Evolutionary conservation across 2,329 filamentous ascomycete genomes (phyloP).

Genomic region (Chaetomiaceae sp.): DNA sequence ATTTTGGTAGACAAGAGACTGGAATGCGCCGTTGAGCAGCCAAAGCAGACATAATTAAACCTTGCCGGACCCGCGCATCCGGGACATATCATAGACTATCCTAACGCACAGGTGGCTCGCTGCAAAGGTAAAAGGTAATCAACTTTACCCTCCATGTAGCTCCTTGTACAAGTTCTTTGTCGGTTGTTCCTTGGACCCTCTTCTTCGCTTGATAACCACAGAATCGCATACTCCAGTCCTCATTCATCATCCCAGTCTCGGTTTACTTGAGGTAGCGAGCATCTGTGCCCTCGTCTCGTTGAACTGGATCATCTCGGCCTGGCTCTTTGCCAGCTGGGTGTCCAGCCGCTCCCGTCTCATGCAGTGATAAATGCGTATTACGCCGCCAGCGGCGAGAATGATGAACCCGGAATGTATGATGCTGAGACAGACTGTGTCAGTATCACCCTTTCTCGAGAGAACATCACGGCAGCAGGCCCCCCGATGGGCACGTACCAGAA

Average conservation of each 20-base stretch:
- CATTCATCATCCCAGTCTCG: not conserved
- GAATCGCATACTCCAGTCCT: too few relatives aligned
- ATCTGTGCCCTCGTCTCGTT: slow-evolving; percentile 8
- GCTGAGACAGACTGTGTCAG: slow-evolving; percentile 4
- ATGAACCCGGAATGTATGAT: slow-evolving; percentile 17
- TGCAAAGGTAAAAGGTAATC: too few relatives aligned
- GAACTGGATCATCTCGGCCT: slow-evolving; percentile 19
- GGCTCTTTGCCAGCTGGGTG: slow-evolving; percentile 9
- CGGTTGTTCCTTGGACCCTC: too few relatives aligned
- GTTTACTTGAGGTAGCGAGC: not conserved
- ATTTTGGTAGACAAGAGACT: too few relatives aligned
- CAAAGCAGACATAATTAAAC: too few relatives aligned
- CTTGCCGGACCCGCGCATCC: too few relatives aligned
- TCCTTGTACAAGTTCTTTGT: too few relatives aligned
- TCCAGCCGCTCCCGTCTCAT: not conserved
- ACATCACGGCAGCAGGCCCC: not conserved
- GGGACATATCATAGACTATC: too few relatives aligned
- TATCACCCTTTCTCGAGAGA: not conserved
- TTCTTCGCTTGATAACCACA: too few relatives aligned
- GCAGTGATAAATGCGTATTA: slow-evolving; percentile 6
- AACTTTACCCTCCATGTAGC: too few relatives aligned
- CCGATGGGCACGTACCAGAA: slow-evolving; percentile 21
- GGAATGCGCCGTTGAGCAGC: too few relatives aligned
- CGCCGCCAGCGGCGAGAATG: slow-evolving; percentile 15
- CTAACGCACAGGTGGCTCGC: too few relatives aligned